phyloP scores from a whole-genome alignment of 495 filamentous ascomycete species.

The Penicillium robsamsonii region DNA sequence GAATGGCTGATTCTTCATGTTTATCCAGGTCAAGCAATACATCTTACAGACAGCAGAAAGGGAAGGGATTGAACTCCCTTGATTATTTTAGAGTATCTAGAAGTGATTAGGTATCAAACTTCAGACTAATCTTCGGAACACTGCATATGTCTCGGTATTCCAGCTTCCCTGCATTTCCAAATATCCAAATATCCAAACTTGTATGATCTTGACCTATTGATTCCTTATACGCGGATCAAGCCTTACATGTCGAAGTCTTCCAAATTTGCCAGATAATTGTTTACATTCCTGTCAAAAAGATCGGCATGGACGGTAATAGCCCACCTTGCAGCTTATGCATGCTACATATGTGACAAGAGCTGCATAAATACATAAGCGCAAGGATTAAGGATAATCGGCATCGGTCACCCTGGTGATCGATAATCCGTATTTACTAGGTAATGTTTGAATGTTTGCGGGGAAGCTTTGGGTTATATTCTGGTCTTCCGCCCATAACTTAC shows the following conservation, averaged over 20 bases:
- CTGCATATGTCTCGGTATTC: constrained; percentile 1
- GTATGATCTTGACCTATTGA: not conserved
- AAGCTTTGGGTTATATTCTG: not conserved
- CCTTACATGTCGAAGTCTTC: not conserved
- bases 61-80: constrained; percentile 74
- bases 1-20: constrained; percentile 1
- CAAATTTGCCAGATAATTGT: not conserved
- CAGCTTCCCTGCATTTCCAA: constrained; percentile 6
- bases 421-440: not conserved
- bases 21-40: constrained; percentile 63
- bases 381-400: constrained; percentile 4
- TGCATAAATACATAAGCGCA: not conserved
- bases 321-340: not conserved
- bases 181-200: not conserved
- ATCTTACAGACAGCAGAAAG: constrained; percentile 77
- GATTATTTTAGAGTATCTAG: not conserved
- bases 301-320: not conserved
- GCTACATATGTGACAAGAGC: not conserved
- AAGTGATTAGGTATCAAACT: not conserved
- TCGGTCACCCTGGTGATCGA: not conserved
- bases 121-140: not conserved
- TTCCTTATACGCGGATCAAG: not conserved
- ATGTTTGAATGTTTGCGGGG: not conserved
- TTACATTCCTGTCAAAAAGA: not conserved
- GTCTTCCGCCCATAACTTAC: not conserved